phyloP scores from a whole-genome alignment of 2,329 filamentous ascomycete species.

The Chalaropsis ovoidea region DNA sequence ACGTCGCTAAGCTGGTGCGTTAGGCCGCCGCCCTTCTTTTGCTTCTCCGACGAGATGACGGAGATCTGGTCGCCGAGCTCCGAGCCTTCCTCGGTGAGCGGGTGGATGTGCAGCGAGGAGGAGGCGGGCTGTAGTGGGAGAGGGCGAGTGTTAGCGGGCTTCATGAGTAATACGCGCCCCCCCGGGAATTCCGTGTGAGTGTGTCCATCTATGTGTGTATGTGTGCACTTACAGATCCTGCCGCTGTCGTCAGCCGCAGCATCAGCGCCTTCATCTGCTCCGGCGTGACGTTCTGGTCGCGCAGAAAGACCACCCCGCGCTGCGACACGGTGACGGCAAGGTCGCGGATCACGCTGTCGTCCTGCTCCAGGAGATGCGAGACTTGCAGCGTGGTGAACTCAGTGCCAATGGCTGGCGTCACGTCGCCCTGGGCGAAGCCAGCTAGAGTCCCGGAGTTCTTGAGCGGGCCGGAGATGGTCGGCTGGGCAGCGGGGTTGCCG shows the following conservation, averaged over 20 bases:
- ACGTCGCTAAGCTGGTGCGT: constrained; percentile 44
- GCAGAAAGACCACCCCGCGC: constrained; percentile 56
- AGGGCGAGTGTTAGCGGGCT: neutral
- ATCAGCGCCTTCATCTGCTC: constrained; percentile 52
- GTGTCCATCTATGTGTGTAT: too few relatives aligned
- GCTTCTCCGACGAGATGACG: constrained; percentile 47
- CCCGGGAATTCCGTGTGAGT: too few relatives aligned
- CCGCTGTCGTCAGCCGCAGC: constrained; percentile 48
- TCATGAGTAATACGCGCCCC: neutral
- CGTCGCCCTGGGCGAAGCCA: constrained; percentile 38
- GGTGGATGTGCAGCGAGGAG: constrained; percentile 52
- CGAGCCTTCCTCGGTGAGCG: constrained; percentile 44
- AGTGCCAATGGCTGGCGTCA: constrained; percentile 46
- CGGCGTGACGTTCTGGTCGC: constrained; percentile 48
- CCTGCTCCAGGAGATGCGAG: constrained; percentile 40
- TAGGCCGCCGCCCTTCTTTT: constrained; percentile 44
- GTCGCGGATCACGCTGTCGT: constrained; percentile 48
- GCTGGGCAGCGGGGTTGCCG: constrained; percentile 20
- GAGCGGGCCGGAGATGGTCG: constrained; percentile 28
- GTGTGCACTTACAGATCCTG: constrained; percentile 33
- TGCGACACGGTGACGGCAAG: constrained; percentile 53
- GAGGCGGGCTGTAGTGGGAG: constrained; percentile 38
- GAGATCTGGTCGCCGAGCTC: constrained; percentile 48
- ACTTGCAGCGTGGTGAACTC: constrained; percentile 45
- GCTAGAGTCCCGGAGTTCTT: constrained; percentile 36